Evolutionary conservation across 108 stramenopile species (phyloP).

Genomic region (Fistulifera pelliculosa): DNA sequence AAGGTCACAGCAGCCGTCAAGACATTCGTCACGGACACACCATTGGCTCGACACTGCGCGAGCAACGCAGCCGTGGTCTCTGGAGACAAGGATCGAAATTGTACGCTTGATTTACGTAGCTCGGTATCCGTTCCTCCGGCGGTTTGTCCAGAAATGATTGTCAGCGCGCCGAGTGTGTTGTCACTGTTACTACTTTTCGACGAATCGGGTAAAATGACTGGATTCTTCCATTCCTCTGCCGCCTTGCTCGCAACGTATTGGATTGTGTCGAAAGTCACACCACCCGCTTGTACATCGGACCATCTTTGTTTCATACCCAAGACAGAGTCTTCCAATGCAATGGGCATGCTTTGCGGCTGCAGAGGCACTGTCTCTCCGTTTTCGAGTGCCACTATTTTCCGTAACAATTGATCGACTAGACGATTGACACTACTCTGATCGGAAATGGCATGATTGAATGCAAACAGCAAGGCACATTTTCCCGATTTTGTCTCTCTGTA

Average conservation of each 20-base stretch:
- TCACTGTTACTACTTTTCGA: background rate
- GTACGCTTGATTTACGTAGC: slow-evolving; percentile 42
- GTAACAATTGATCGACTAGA: slow-evolving; percentile 61
- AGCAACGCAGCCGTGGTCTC: slow-evolving; percentile 46
- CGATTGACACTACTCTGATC: slow-evolving; percentile 72
- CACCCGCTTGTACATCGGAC: slow-evolving; percentile 31
- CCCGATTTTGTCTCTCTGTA: slow-evolving; percentile 30
- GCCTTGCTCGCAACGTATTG: slow-evolving; percentile 73
- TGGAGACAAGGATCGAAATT: slow-evolving; percentile 53
- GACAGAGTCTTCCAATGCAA: slow-evolving; percentile 70
- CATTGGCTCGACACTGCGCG: slow-evolving; percentile 49
- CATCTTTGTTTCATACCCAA: slow-evolving; percentile 42
- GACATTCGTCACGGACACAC: slow-evolving; percentile 68
- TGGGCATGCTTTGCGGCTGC: slow-evolving; percentile 40
- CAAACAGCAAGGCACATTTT: slow-evolving; percentile 60
- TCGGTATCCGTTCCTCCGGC: slow-evolving; percentile 60
- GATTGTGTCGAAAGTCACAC: slow-evolving; percentile 37
- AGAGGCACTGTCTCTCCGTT: slow-evolving; percentile 20
- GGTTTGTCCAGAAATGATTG: slow-evolving; percentile 68
- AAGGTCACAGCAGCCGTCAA: slow-evolving; percentile 67
- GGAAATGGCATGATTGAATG: slow-evolving; percentile 80
- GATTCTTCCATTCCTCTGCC: slow-evolving; percentile 60
- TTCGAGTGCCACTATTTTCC: slow-evolving; percentile 46
- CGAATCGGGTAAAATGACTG: slow-evolving; percentile 74
- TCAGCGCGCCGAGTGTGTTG: slow-evolving; percentile 47